These are phyloP conservation scores for Stemphylium vesicarium DNA, from an alignment of 2,329 filamentous ascomycete species.

Conservation along the genomic window DNA sequence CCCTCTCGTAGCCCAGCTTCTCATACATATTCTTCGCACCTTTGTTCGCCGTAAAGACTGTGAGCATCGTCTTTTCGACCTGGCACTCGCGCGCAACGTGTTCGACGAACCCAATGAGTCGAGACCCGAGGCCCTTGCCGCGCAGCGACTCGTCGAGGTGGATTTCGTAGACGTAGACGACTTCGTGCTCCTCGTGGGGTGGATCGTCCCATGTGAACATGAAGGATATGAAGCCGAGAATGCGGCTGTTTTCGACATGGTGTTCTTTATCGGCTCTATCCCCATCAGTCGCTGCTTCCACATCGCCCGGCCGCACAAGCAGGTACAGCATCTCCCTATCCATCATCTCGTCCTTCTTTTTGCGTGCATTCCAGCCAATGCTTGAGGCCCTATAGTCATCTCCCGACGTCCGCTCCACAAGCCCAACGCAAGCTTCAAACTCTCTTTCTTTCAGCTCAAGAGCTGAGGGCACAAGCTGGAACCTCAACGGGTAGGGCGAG, in stretches of 20 bases:
- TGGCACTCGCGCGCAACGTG: conserved; percentile 61
- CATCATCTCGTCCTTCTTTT: conserved; percentile 72
- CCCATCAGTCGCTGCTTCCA: background rate
- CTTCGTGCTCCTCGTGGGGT: conserved; percentile 53
- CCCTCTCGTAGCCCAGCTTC: conserved; percentile 62
- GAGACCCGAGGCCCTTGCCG: conserved; percentile 66
- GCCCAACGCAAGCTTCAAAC: conserved; percentile 58
- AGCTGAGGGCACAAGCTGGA: conserved; percentile 33
- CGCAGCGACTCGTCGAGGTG: conserved; percentile 66
- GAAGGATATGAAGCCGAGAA: conserved; percentile 60
- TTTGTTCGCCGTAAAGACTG: conserved; percentile 70
- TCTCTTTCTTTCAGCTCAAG: conserved; percentile 46
- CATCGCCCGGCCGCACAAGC: conserved; percentile 49
- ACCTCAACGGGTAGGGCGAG: conserved; percentile 7
- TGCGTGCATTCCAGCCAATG: conserved; percentile 66
- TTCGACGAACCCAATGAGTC: conserved; percentile 65
- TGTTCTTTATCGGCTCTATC: background rate
- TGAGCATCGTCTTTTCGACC: conserved; percentile 74
- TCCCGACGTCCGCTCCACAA: conserved; percentile 69
- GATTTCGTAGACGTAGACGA: conserved; percentile 81
- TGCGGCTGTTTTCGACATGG: conserved; percentile 1
- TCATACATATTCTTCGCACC: conserved; percentile 66
- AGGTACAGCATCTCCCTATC: conserved; percentile 72
- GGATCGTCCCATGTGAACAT: conserved; percentile 72
- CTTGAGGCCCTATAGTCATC: conserved; percentile 68